These are phyloP conservation scores for Komagataella phaffii DNA, from an alignment of 805 yeast species.

Conservation along the genomic window DNA sequence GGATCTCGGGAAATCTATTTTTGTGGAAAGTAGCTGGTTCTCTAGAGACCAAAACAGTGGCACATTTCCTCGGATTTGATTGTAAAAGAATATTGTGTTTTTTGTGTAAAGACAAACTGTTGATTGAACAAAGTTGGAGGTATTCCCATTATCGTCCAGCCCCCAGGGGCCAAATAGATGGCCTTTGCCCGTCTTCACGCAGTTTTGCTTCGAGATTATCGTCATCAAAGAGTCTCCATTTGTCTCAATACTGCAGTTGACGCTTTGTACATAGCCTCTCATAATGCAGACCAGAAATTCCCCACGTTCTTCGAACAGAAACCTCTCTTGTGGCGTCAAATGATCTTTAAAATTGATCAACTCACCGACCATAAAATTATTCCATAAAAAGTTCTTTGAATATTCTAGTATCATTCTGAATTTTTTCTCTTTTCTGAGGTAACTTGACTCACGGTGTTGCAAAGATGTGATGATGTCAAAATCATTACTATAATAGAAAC, in stretches of 20 bases:
- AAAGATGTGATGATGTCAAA: conserved; percentile 30
- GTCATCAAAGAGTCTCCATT: conserved; percentile 22
- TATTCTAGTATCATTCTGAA: conserved; percentile 24
- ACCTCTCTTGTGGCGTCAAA: conserved; percentile 24
- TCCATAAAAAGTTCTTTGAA: conserved; percentile 37
- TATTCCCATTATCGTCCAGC: conserved; percentile 41
- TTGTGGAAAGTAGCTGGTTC: conserved; percentile 28
- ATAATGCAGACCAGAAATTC: conserved; percentile 33
- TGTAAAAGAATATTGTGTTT: conserved; percentile 27
- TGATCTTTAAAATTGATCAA: conserved; percentile 31
- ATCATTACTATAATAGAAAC: conserved; percentile 32
- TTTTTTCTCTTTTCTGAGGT: conserved; percentile 3
- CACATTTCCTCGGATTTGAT: conserved; percentile 36
- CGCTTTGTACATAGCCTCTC: conserved; percentile 34
- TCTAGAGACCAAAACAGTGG: conserved; percentile 44
- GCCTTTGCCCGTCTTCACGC: conserved; percentile 25
- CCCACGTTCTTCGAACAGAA: conserved; percentile 24
- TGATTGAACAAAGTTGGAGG: conserved; percentile 37
- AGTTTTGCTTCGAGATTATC: conserved; percentile 37
- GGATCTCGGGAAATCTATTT: conserved; percentile 33
- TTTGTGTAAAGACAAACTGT: conserved; percentile 32
- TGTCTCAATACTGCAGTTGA: conserved; percentile 15
- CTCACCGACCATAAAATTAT: conserved; percentile 29
- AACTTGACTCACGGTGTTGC: conserved; percentile 32
- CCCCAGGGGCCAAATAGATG: conserved; percentile 41